phyloP scores from a whole-genome alignment of 306 rosid species.

The Pyrus communis region DNA sequence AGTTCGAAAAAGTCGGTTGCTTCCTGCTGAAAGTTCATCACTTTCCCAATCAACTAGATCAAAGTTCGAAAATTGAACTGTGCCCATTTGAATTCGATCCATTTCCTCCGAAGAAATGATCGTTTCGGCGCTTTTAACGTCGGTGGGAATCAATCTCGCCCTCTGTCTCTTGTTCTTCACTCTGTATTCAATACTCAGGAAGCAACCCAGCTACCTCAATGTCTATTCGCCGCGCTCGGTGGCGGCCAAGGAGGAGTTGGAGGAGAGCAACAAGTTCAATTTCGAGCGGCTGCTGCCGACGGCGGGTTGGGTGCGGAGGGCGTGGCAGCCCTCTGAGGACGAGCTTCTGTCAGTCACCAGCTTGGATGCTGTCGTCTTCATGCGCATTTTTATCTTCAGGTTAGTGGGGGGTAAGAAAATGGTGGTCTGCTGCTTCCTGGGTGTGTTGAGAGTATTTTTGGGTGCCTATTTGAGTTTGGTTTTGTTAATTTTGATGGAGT shows the following conservation, averaged over 20 bases:
- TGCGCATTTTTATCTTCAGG: slow-evolving; percentile 77
- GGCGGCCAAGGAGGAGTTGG: slow-evolving; percentile 29
- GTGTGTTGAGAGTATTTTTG: background rate
- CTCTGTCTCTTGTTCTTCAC: slow-evolving; percentile 62
- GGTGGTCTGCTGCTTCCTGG: background rate
- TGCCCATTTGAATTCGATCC: background rate
- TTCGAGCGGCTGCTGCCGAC: slow-evolving; percentile 67
- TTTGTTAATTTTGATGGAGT: slow-evolving; percentile 29
- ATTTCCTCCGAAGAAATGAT: slow-evolving; percentile 37
- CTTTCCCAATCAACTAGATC: background rate
- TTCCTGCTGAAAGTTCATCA: background rate
- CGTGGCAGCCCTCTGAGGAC: slow-evolving; percentile 69
- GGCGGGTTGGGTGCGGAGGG: slow-evolving; percentile 69
- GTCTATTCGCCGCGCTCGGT: slow-evolving; percentile 65
- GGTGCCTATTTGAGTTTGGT: background rate
- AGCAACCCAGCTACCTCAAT: slow-evolving; percentile 55
- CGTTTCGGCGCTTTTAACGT: slow-evolving; percentile 69
- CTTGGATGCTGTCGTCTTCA: slow-evolving; percentile 69
- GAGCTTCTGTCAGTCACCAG: slow-evolving; percentile 49
- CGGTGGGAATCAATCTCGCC: slow-evolving; percentile 77
- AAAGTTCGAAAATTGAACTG: background rate
- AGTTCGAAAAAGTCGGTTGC: too few relatives aligned
- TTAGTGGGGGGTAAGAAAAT: slow-evolving; percentile 3
- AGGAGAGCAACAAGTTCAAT: slow-evolving; percentile 38
- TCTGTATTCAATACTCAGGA: slow-evolving; percentile 66